Percentiles rank a stretch among this genome's conserved stretches.
These are phyloP conservation scores for Anthracocystis panici-leucophaei DNA, from an alignment of 1,284 basidiomycete species.

Conservation along the genomic window DNA sequence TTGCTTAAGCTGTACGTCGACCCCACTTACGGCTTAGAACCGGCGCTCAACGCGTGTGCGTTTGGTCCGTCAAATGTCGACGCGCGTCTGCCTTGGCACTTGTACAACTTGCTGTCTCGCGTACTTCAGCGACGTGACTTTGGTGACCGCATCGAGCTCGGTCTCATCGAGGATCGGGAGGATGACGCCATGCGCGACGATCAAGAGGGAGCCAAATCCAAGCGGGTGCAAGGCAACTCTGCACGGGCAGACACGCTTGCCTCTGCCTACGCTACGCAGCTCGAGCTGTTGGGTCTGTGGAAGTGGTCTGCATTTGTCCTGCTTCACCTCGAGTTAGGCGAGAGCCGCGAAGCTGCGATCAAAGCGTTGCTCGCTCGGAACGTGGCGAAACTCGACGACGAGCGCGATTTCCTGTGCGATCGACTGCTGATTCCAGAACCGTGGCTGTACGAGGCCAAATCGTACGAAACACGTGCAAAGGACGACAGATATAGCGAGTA, in stretches of 20 bases:
- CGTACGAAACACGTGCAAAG: constrained; percentile 74
- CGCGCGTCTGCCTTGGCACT: constrained; percentile 89
- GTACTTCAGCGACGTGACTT: constrained; percentile 87
- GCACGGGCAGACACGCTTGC: constrained; percentile 85
- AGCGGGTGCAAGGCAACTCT: constrained; percentile 53
- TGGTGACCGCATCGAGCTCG: constrained; percentile 76
- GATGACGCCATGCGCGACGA: constrained; percentile 73
- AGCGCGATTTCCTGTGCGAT: constrained; percentile 81
- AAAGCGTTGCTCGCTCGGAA: constrained; percentile 83
- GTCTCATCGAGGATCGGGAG: constrained; percentile 62
- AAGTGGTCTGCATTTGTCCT: constrained; percentile 90
- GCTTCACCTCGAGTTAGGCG: constrained; percentile 84
- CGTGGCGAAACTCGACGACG: constrained; percentile 75
- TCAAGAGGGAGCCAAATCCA: constrained; percentile 69
- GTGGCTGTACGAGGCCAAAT: constrained; percentile 91
- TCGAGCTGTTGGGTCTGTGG: constrained; percentile 84
- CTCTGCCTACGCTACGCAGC: constrained; percentile 85
- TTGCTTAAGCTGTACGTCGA: constrained; percentile 82
- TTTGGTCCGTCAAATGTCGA: constrained; percentile 83
- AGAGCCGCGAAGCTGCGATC: constrained; percentile 79
- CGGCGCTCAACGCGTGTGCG: constrained; percentile 76
- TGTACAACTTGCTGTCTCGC: constrained; percentile 87
- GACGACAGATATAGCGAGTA: constrained; percentile 82
- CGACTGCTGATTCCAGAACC: constrained; percentile 82
- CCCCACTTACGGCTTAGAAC: constrained; percentile 72